Percentiles rank a stretch among this genome's conserved stretches.
Conservation (phyloP, 305 asterid genomes). For the Nicotiana rustica region DNA sequence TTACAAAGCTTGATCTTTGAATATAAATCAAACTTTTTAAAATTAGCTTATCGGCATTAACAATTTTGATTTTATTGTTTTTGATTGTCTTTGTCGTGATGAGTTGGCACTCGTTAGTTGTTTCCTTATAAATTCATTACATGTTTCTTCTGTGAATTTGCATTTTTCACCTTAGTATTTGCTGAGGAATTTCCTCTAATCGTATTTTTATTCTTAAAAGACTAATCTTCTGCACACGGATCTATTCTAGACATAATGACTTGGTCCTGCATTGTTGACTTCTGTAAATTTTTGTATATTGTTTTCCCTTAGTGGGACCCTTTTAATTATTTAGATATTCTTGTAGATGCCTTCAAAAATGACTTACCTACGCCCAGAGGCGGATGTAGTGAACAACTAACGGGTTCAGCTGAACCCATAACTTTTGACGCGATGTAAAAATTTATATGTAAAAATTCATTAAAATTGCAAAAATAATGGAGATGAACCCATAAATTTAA, state of each 20-base stretch:
- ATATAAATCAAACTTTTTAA: not conserved
- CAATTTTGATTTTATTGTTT: not conserved
- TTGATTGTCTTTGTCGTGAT: conserved; percentile 27
- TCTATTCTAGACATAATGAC: not conserved
- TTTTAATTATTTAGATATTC: conserved; percentile 1
- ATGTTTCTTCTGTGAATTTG: not conserved
- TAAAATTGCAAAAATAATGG: too few relatives aligned
- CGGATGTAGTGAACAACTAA: too few relatives aligned
- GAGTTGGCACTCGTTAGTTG: conserved; percentile 4
- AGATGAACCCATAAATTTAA: too few relatives aligned
- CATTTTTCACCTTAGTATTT: too few relatives aligned
- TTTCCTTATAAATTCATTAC: not conserved
- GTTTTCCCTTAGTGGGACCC: conserved; percentile 4
- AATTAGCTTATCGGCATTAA: not conserved
- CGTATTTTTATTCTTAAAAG: not conserved
- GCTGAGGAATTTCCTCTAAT: not conserved
- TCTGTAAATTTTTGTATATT: not conserved
- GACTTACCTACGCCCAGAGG: not conserved
- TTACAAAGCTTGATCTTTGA: not conserved
- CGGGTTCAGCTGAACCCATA: too few relatives aligned
- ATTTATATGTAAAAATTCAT: too few relatives aligned
- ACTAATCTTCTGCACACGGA: not conserved
- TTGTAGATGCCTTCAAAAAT: not conserved
- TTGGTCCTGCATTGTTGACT: conserved; percentile 21
- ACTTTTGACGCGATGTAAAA: too few relatives aligned